Evolutionary conservation across 176 grass and related monocot species (phyloP), one percentile per base, ranked within the genome.

Genomic region (Musa itinerans): DNA sequence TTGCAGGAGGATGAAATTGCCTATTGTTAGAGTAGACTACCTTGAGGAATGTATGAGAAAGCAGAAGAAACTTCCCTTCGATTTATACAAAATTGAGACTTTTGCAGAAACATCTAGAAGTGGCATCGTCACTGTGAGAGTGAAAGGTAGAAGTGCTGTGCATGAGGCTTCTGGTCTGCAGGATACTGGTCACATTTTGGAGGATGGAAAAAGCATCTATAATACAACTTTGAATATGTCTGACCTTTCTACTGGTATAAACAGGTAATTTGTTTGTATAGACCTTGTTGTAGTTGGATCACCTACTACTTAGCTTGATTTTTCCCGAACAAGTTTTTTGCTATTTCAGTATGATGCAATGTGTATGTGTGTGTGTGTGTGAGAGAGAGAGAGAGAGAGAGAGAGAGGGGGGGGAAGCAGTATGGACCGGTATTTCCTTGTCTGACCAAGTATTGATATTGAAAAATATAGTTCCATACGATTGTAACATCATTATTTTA

Each of bases 221-320:
- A 93, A 90, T 78, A 93, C 93, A 74, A 97, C 93, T 52, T 79
- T 97, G 66, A 97, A 93, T 85, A 93, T 93, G 84, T 97, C 93
- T 83, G 93, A 97, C 71, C 84, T 97, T 72, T 88, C 93, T 79
- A 78, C 78, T 80, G 93, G 93, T 69, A 81, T 97, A 54, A 97
- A 97, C 79, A 97, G 93, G 93, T 77, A 89, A 81, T 22, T 73
- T 72, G 71, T 81, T 43, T 65, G 8, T 73, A 7, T 29, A 11
- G 27, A n/a, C 48, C 48, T 52, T 71, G 11, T 52, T 52, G 16
- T 49, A 48, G 50, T 13, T 12, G 1, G 10, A 69, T 69, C 17
- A 48, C 16, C n/a, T 21, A 0, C 23, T 50, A 15, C 26, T 19
- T 69, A 50, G 15, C 67, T 69, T 48, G 26, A 34, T 68, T 68